Conservation (phyloP, 768 basidiomycete genomes). For the Holtermanniella nyarrowii region DNA sequence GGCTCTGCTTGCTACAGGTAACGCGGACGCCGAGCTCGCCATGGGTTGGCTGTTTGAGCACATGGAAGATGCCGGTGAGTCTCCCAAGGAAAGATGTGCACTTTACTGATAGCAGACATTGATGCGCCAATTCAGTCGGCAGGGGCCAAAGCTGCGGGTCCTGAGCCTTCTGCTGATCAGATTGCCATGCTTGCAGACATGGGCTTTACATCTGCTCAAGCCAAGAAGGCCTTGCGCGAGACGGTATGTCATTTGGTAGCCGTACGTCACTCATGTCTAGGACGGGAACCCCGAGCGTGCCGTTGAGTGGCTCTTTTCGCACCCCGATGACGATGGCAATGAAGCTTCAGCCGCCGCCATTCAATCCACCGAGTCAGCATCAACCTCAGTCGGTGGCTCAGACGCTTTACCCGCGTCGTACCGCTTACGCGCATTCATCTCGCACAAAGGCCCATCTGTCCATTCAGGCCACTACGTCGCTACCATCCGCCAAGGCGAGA, state of each 20-base stretch:
- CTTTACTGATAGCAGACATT: constrained; percentile 52
- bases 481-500: constrained; percentile 51
- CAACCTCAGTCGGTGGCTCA: constrained; percentile 45
- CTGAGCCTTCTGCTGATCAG: constrained; percentile 61
- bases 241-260: constrained; percentile 50
- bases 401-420: constrained; percentile 62
- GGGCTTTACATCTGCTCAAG: constrained; percentile 80
- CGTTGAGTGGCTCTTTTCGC: constrained; percentile 90
- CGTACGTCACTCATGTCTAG: constrained; percentile 22
- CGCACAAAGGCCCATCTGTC: constrained; percentile 90
- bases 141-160: constrained; percentile 24
- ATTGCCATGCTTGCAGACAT: constrained; percentile 70
- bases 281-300: constrained; percentile 69
- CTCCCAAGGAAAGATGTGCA: constrained; percentile 12
- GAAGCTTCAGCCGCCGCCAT: constrained; percentile 11
- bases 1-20: constrained; percentile 76
- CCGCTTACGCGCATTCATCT: constrained; percentile 82
- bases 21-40: constrained; percentile 59
- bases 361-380: constrained; percentile 14
- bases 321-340: constrained; percentile 77
- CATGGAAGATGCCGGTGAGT: constrained; percentile 81
- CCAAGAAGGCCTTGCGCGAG: constrained; percentile 72
- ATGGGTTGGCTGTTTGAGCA: constrained; percentile 95
- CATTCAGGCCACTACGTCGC: constrained; percentile 53
- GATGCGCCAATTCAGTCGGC: constrained; percentile 56